These are phyloP conservation scores for Silene uniflora DNA, from an alignment of 148 eudicot species.

Conservation along the genomic window DNA sequence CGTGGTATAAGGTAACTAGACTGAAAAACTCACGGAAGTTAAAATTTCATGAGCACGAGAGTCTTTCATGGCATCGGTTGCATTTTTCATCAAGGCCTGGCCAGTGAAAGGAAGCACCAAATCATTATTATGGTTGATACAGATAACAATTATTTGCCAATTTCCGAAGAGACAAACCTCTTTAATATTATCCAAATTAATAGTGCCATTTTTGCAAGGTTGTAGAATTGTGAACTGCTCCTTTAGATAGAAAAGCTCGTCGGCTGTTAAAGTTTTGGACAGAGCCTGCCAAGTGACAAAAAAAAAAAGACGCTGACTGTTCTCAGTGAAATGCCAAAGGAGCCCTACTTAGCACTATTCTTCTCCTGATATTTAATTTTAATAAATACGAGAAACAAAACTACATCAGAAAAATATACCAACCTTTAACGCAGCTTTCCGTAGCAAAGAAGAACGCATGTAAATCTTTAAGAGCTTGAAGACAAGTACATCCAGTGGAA, in stretches of 20 bases:
- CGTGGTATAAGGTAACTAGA: not conserved
- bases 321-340: slow-evolving; percentile 4
- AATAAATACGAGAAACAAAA: not conserved
- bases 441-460: slow-evolving; percentile 82
- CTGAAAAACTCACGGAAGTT: slow-evolving; percentile 54
- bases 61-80: slow-evolving; percentile 96
- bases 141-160: not conserved
- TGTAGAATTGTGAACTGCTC: slow-evolving; percentile 77
- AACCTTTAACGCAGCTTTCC: slow-evolving; percentile 91
- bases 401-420: slow-evolving; percentile 19
- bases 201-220: slow-evolving; percentile 79
- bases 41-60: slow-evolving; percentile 79
- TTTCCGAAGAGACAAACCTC: slow-evolving; percentile 42
- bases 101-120: slow-evolving; percentile 17
- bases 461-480: slow-evolving; percentile 72
- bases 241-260: slow-evolving; percentile 71
- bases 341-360: not conserved
- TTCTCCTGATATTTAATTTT: no score
- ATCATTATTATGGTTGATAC: not conserved
- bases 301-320: not conserved
- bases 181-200: slow-evolving; percentile 82
- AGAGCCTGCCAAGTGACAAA: slow-evolving; percentile 57
- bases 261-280: slow-evolving; percentile 81
- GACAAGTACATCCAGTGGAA: slow-evolving; percentile 70
- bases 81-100: slow-evolving; percentile 80